Percentiles rank a stretch among this genome's conserved stretches.
These are phyloP conservation scores for Sporothrix globosa DNA, from an alignment of 2,329 filamentous ascomycete species.

Conservation along the genomic window DNA sequence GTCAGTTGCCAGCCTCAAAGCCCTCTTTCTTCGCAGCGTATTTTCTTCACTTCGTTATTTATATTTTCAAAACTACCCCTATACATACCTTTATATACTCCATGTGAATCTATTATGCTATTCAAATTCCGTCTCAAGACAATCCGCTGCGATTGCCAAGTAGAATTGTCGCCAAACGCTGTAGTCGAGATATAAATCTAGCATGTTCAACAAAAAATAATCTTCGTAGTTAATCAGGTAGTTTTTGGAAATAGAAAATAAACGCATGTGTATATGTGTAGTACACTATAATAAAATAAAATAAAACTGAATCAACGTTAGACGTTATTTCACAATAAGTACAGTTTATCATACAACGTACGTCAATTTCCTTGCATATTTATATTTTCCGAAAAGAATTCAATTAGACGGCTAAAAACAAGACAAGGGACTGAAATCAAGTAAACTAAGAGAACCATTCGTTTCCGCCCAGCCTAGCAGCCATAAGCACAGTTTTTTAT, in stretches of 20 bases:
- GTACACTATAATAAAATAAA: no score
- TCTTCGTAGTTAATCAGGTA: no score
- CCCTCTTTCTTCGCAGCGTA: not conserved
- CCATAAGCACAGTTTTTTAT: slow-evolving; percentile 18
- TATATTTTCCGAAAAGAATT: not conserved
- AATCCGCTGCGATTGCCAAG: no score
- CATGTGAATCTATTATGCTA: not conserved
- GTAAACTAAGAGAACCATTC: not conserved
- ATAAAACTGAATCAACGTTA: no score
- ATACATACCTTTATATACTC: not conserved
- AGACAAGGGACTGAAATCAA: not conserved
- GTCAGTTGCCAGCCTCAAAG: not conserved
- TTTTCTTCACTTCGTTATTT: not conserved
- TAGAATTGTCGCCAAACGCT: no score
- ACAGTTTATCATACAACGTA: no score
- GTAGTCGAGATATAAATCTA: no score
- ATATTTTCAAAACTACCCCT: slow-evolving; percentile 8
- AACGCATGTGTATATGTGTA: no score
- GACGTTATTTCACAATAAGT: no score
- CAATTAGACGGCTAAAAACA: not conserved
- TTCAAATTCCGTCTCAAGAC: not conserved
- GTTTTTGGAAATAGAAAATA: no score
- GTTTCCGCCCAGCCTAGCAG: slow-evolving; percentile 27
- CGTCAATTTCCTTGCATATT: no score
- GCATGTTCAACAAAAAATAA: no score